phyloP scores from a whole-genome alignment of 2,329 filamentous ascomycete genomes.

The Clarireedia homoeocarpa region DNA sequence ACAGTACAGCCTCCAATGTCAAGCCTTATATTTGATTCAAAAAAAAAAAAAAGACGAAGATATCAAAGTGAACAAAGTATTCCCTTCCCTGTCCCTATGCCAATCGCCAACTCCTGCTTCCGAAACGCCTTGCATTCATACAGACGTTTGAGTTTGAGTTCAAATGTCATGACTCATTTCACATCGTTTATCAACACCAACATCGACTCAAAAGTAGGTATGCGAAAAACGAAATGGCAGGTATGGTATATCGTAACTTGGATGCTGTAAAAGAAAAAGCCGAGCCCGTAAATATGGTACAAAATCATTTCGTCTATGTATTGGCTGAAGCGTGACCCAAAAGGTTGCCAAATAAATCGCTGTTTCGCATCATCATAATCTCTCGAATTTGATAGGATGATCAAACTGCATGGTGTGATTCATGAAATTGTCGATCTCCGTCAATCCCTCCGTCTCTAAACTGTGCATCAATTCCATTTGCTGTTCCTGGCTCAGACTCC shows the following conservation, averaged over 20 bases:
- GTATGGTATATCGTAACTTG: not conserved
- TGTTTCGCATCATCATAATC: not conserved
- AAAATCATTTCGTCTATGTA: not conserved
- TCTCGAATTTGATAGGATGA: conserved; percentile 21
- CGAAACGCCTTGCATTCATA: too few species aligned
- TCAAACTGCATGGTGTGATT: conserved; percentile 29
- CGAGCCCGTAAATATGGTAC: not conserved
- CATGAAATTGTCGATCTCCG: conserved; percentile 53
- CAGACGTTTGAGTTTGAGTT: too few species aligned
- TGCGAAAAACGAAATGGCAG: not conserved
- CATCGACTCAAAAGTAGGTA: not conserved
- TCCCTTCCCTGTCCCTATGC: too few species aligned
- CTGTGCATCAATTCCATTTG: conserved; percentile 77
- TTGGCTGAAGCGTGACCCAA: not conserved
- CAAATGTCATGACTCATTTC: too few species aligned
- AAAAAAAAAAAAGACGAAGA: too few species aligned
- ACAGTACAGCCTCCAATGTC: too few species aligned
- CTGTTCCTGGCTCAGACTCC: conserved; percentile 69
- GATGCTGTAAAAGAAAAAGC: too few species aligned
- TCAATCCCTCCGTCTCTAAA: conserved; percentile 61
- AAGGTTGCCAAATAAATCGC: conserved; percentile 1
- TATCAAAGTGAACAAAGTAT: too few species aligned
- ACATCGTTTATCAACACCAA: not conserved
- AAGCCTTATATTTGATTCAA: too few species aligned
- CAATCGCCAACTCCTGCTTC: too few species aligned